A percentile compares a stretch with the other conserved stretches of the same genome.
Evolutionary conservation across 2,329 filamentous ascomycete genomes (phyloP).

Genomic region (Cladosporium sp.): DNA sequence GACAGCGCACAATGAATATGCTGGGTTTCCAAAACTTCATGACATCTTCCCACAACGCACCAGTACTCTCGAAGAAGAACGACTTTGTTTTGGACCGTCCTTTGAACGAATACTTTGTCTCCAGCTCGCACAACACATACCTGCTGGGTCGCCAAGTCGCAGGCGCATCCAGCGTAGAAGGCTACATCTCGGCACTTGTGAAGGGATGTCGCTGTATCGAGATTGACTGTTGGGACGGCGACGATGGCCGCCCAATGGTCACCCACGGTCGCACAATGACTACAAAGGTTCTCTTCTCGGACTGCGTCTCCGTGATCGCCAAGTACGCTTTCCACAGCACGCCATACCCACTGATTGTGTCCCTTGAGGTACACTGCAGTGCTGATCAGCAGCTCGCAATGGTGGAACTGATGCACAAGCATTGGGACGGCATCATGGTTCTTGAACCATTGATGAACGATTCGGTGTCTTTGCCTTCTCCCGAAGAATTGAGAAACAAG

Average conservation of each 20-base stretch:
- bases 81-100: conserved; percentile 65
- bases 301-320: conserved; percentile 89
- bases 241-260: conserved; percentile 80
- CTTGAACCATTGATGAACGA: conserved; percentile 69
- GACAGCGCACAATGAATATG: conserved; percentile 65
- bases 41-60: conserved; percentile 51
- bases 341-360: conserved; percentile 87
- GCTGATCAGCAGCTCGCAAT: conserved; percentile 77
- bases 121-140: conserved; percentile 98
- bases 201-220: conserved; percentile 93
- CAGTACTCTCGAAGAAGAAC: conserved; percentile 20
- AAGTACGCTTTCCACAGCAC: conserved; percentile 89
- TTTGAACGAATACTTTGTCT: conserved; percentile 95
- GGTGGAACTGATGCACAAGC: conserved; percentile 81
- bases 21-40: conserved; percentile 75
- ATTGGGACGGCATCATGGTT: conserved; percentile 76
- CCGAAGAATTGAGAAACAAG: conserved; percentile 75
- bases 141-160: conserved; percentile 85
- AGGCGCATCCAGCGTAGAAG: conserved; percentile 87
- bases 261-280: conserved; percentile 89
- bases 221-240: conserved; percentile 96
- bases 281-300: conserved; percentile 79
- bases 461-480: conserved; percentile 69
- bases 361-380: conserved; percentile 91
- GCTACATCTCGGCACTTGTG: conserved; percentile 84